Conservation (phyloP, 345 rosid species). For the Atalantia buxifolia region DNA sequence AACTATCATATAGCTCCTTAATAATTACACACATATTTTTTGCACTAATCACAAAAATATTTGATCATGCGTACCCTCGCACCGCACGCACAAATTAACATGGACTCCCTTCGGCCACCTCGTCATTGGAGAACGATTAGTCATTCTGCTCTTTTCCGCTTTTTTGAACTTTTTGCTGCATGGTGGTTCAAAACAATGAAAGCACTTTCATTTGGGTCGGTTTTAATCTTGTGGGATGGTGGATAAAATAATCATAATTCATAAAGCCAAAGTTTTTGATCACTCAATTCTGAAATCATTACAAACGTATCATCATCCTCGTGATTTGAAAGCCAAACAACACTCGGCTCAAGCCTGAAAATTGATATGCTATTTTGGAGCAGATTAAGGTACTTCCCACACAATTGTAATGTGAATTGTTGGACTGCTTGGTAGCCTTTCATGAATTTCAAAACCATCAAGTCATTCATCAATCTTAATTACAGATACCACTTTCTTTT, state of each 20-base stretch:
- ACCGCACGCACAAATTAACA: not conserved
- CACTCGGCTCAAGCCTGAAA: not conserved
- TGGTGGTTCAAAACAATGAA: slow-evolving; percentile 5
- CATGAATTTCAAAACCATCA: slow-evolving; percentile 4
- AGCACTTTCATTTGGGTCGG: slow-evolving; percentile 4
- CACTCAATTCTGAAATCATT: slow-evolving; percentile 13
- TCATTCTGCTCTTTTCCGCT: not conserved
- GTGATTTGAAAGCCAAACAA: not conserved
- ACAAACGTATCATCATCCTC: slow-evolving; percentile 3
- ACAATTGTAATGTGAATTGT: not conserved
- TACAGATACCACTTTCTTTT: not conserved
- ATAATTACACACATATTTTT: no score
- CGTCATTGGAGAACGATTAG: not conserved
- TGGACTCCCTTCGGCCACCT: not conserved
- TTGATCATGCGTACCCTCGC: not conserved
- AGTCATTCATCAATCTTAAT: not conserved
- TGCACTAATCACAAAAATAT: not conserved
- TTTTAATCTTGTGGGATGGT: slow-evolving; percentile 2
- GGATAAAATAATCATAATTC: slow-evolving; percentile 6
- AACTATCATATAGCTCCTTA: not conserved
- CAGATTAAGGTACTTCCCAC: not conserved
- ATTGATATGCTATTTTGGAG: not conserved
- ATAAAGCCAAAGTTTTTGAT: not conserved
- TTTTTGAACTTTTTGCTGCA: not conserved
- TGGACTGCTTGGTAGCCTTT: slow-evolving; percentile 2